These are phyloP conservation scores for Globisporangium abappressorium DNA, from an alignment of 352 stramenopile species.

Conservation along the genomic window DNA sequence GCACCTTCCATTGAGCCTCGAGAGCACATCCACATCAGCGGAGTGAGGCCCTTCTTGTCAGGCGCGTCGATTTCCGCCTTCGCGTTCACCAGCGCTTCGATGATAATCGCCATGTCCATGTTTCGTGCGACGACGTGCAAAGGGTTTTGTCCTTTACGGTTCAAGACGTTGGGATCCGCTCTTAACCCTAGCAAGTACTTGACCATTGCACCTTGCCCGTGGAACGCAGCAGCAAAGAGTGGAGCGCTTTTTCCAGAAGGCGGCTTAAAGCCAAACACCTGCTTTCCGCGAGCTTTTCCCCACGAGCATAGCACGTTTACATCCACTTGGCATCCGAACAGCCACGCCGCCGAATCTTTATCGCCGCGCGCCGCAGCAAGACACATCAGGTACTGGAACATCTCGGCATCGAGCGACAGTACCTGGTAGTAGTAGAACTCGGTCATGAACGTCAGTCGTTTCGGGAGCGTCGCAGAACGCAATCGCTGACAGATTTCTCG, in stretches of 20 bases:
- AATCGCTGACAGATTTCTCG: slow-evolving; percentile 68
- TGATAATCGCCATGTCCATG: slow-evolving; percentile 59
- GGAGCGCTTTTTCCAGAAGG: slow-evolving; percentile 47
- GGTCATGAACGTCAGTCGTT: slow-evolving; percentile 79
- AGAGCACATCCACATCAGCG: slow-evolving; percentile 74
- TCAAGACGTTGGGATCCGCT: slow-evolving; percentile 54
- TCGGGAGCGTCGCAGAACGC: slow-evolving; percentile 62
- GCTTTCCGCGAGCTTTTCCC: slow-evolving; percentile 67
- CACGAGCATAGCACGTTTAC: slow-evolving; percentile 68
- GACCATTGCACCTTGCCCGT: slow-evolving; percentile 60
- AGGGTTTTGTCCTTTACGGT: slow-evolving; percentile 54
- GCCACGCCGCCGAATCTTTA: slow-evolving; percentile 58
- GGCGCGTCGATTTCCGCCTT: slow-evolving; percentile 57
- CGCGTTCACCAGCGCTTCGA: slow-evolving; percentile 52
- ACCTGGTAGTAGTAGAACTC: slow-evolving; percentile 87
- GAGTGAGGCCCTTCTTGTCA: slow-evolving; percentile 69
- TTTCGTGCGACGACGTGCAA: slow-evolving; percentile 62
- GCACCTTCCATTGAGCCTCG: slow-evolving; percentile 62
- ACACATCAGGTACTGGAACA: slow-evolving; percentile 80
- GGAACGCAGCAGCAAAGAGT: slow-evolving; percentile 61
- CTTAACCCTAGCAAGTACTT: slow-evolving; percentile 55
- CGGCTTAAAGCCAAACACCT: slow-evolving; percentile 67
- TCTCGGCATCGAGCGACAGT: slow-evolving; percentile 66
- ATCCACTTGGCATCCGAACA: slow-evolving; percentile 49
- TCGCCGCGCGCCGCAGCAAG: slow-evolving; percentile 69